phyloP scores from a whole-genome alignment of 176 grass and related monocot genomes.

The Oryza meridionalis region DNA sequence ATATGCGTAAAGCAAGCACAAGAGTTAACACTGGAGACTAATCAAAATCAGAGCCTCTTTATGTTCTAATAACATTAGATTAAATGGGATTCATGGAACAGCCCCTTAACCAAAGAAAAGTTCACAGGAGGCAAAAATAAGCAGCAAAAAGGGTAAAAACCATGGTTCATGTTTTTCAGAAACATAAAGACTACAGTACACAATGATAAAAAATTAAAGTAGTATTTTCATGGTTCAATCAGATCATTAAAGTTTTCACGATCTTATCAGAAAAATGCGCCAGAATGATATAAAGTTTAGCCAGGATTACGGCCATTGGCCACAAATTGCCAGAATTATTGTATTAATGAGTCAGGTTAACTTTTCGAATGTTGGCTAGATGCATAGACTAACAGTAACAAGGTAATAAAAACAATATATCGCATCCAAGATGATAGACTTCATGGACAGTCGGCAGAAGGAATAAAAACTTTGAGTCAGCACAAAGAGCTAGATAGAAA shows the following conservation, averaged over 20 bases:
- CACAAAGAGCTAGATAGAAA: not conserved
- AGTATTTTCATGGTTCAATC: not conserved
- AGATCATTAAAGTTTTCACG: not conserved
- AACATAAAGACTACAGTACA: not conserved
- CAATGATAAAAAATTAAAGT: not conserved
- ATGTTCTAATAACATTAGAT: not conserved
- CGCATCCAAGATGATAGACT: not conserved
- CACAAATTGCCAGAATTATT: not conserved
- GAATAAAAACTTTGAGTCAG: constrained; percentile 38
- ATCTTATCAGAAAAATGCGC: not conserved
- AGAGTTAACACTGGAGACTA: not conserved
- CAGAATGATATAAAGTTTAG: not conserved
- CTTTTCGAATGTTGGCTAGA: not conserved
- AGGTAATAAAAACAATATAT: constrained; percentile 26
- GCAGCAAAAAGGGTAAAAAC: not conserved
- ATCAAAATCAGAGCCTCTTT: not conserved
- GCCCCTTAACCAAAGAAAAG: not conserved
- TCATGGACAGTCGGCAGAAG: not conserved
- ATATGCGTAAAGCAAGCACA: constrained; percentile 11
- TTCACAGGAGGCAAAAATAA: not conserved
- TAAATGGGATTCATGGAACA: not conserved
- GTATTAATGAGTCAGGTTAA: not conserved
- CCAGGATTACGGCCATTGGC: not conserved
- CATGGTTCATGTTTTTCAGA: not conserved
- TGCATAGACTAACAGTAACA: not conserved